Conservation (phyloP, 2,329 filamentous ascomycete species). For the Penicillium griseofulvum region DNA sequence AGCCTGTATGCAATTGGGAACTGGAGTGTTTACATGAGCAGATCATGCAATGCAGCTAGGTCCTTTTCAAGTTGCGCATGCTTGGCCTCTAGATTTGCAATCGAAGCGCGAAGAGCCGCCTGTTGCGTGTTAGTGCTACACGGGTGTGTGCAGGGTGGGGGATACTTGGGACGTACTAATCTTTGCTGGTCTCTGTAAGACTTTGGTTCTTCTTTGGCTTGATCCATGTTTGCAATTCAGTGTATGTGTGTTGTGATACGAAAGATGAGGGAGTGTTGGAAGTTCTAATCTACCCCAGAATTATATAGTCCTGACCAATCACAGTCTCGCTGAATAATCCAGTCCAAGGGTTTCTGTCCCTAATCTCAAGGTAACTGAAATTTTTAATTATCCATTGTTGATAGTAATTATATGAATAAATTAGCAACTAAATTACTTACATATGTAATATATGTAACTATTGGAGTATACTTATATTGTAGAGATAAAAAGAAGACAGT, state of each 20-base stretch:
- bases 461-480: neutral
- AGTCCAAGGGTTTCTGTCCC: neutral
- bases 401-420: neutral
- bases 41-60: conserved; percentile 34
- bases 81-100: conserved; percentile 47
- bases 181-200: conserved; percentile 14
- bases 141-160: neutral
- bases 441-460: too few relatives aligned
- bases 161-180: conserved; percentile 7
- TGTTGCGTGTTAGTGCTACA: conserved; percentile 8
- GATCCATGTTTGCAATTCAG: neutral
- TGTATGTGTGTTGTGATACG: neutral
- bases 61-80: conserved; percentile 39
- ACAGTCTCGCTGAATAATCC: conserved; percentile 19
- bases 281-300: neutral
- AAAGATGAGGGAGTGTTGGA: neutral
- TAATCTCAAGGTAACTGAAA: neutral
- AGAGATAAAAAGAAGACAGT: neutral
- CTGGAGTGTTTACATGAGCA: conserved; percentile 35
- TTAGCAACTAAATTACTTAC: too few relatives aligned
- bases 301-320: conserved; percentile 12
- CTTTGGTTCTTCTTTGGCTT: neutral
- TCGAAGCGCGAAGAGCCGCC: conserved; percentile 24
- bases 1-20: neutral
- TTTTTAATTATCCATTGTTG: too few relatives aligned